Percentiles rank a stretch among this genome's conserved stretches.
phyloP scores from a whole-genome alignment of 805 yeast genomes.

The Scheffersomyces spartinae region DNA sequence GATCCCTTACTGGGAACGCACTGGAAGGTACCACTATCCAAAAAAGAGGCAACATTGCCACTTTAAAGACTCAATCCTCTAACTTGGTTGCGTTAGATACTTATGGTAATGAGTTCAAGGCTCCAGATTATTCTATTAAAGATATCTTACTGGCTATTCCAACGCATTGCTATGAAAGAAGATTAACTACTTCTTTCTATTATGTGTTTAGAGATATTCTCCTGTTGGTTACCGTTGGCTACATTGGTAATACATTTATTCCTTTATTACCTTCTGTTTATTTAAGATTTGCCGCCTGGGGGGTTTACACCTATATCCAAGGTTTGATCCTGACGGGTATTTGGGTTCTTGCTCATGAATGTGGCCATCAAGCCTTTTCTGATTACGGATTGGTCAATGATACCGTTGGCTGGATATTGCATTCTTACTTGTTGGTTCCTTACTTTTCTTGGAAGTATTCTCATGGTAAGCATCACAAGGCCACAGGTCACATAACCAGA shows the following conservation, averaged over 20 bases:
- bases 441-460: slow-evolving; percentile 80
- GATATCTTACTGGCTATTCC: slow-evolving; percentile 67
- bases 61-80: slow-evolving; percentile 15
- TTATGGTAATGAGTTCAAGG: slow-evolving; percentile 54
- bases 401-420: slow-evolving; percentile 73
- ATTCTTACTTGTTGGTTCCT: slow-evolving; percentile 70
- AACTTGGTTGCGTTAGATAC: slow-evolving; percentile 43
- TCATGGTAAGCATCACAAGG: slow-evolving; percentile 84
- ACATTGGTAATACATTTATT: slow-evolving; percentile 41
- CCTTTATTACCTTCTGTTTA: slow-evolving; percentile 33
- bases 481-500: slow-evolving; percentile 71
- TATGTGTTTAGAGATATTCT: slow-evolving; percentile 61
- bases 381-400: slow-evolving; percentile 66
- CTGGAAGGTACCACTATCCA: slow-evolving; percentile 9
- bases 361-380: slow-evolving; percentile 83
- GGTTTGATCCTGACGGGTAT: slow-evolving; percentile 68
- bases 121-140: slow-evolving; percentile 68
- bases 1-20: neutral
- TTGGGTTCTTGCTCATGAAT: slow-evolving; percentile 85
- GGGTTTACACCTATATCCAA: slow-evolving; percentile 37
- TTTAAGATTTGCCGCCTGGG: slow-evolving; percentile 49
- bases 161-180: slow-evolving; percentile 59
- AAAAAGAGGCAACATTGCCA: slow-evolving; percentile 31
- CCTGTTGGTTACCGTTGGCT: slow-evolving; percentile 37
- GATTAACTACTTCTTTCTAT: slow-evolving; percentile 38